Base-by-base conservation (phyloP, 1,284 basidiomycete genomes). In the Leccinum subrobustum region DNA sequence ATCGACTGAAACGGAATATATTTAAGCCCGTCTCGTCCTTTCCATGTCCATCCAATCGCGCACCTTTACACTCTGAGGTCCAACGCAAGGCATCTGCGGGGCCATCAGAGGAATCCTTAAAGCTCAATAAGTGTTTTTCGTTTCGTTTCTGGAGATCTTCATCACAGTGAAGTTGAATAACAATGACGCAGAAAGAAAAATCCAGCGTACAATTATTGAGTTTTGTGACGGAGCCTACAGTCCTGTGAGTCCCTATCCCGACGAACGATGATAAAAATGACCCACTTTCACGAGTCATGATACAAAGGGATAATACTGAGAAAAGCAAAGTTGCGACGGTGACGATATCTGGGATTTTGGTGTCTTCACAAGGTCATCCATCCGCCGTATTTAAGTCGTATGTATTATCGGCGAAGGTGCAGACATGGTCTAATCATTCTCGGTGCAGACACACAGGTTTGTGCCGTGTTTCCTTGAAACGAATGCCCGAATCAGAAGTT, bases 61-160 rank as follows among this genome's bases (percentile, higher is more conserved):
- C 64, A 85, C 87, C 76, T 75, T 84, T 87, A 70, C 83, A 87
- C 25, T 76, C 68, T 7, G 79, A 70, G 4, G 76, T 83, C 86
- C 86, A 89, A 25, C 67, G 59, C 50, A 75, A 65, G 8, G 73
- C 70, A 61, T 81, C 69, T 6, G 77, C 65, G 1, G 77, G 78
- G 0, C 86, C 86, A 7, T 68, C 58, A 3, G 52, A 64, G 0
- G 62, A 66, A 50, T 82, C 79, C 12, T 60, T 71, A 73, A 76
- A 88, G 52, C 71, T 79, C 51, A 86, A 60, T 4, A 69, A 56
- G 37, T 68, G 56, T 9, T 33, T 6, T 35, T 73, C 67, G 1
- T 71, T 59, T n/a, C 62, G 74, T 11, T 61, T 67, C 64, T 81
- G 79, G 35, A 84, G 73, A 70, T 79, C 83, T 84, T 59, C 31